These are phyloP conservation scores for Drosera spatulata DNA, from an alignment of 179 eudicot species.

Conservation along the genomic window DNA sequence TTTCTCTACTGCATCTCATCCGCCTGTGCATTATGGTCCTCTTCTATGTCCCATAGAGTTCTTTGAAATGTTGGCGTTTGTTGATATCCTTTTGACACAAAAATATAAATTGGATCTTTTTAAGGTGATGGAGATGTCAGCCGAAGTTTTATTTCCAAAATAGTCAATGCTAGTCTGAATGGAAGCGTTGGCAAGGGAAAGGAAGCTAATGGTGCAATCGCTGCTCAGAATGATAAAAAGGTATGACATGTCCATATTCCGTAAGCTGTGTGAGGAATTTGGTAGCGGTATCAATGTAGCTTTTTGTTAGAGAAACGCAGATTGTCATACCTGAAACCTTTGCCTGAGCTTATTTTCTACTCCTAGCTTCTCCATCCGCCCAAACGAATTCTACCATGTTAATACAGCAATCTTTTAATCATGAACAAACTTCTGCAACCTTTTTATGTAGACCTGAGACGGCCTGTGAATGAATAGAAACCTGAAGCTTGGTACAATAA, in stretches of 20 bases:
- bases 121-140: not conserved
- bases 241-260: not conserved
- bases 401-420: too few relatives aligned
- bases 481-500: too few relatives aligned
- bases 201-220: not conserved
- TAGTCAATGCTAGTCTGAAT: not conserved
- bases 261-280: too few relatives aligned
- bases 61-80: not conserved
- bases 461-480: too few relatives aligned
- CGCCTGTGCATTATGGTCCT: not conserved
- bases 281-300: too few relatives aligned
- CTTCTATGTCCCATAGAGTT: not conserved
- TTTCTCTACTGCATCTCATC: not conserved
- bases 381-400: too few relatives aligned
- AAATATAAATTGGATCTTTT: not conserved
- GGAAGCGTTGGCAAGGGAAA: not conserved
- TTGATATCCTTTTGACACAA: not conserved
- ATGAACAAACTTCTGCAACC: too few relatives aligned
- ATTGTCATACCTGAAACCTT: too few relatives aligned
- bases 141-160: not conserved
- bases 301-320: too few relatives aligned
- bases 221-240: not conserved
- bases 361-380: too few relatives aligned
- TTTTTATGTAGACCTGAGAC: too few relatives aligned
- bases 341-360: too few relatives aligned